Conservation (phyloP, 257 asterid genomes). For the Salvia miltiorrhiza region DNA sequence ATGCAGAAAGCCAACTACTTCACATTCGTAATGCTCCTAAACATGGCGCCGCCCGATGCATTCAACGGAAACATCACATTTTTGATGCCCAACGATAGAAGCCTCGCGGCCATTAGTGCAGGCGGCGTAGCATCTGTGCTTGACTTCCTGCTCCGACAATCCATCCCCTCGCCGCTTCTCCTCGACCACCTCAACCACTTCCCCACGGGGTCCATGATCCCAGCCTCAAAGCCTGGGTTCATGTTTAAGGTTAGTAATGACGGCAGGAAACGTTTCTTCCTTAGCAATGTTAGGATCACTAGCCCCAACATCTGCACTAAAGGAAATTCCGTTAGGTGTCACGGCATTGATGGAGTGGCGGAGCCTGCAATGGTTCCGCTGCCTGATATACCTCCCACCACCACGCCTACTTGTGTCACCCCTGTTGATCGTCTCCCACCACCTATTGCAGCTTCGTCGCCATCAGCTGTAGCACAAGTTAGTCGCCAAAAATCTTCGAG, state of each 20-base stretch:
- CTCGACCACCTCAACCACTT: constrained; percentile 52
- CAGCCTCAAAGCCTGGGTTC: constrained; percentile 51
- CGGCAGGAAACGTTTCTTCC: constrained; percentile 49
- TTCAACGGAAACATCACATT: constrained; percentile 46
- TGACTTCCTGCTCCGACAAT: constrained; percentile 67
- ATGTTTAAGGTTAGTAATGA: constrained; percentile 44
- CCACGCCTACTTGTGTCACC: constrained; percentile 13
- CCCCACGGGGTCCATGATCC: constrained; percentile 64
- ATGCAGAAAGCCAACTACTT: constrained; percentile 74
- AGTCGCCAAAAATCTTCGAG: background rate
- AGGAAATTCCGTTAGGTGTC: constrained; percentile 60
- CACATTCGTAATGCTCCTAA: constrained; percentile 65
- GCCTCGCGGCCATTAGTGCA: constrained; percentile 37
- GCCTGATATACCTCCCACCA: constrained; percentile 4
- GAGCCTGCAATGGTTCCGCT: constrained; percentile 25
- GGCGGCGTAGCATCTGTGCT: constrained; percentile 21
- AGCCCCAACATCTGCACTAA: constrained; percentile 66
- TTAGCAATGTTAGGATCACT: constrained; percentile 48
- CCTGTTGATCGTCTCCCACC: background rate
- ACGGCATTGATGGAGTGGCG: constrained; percentile 67
- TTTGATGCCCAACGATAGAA: constrained; percentile 69
- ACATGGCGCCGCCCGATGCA: constrained; percentile 54
- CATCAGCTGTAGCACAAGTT: background rate
- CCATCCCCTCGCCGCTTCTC: constrained; percentile 61
- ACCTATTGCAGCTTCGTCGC: background rate